Evolutionary conservation across 2,329 filamentous ascomycete genomes (phyloP), one percentile per base, ranked within the genome.

Genomic region (Aspergillus calidoustus): DNA sequence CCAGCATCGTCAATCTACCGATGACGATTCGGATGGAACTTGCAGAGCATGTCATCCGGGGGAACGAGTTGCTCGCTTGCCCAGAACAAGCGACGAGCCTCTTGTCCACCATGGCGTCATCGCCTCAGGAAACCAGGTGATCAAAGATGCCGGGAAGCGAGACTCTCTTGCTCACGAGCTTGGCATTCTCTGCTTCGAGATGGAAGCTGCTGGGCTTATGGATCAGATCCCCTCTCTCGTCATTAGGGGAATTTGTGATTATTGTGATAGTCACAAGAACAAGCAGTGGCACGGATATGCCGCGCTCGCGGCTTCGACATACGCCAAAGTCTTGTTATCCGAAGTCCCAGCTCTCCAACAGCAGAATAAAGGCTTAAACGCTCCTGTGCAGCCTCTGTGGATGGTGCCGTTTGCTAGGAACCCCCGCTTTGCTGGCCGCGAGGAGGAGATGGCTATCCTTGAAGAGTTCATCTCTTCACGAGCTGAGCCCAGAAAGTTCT

Each of bases 181-280:
- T 60, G 23, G 53, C 60, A 49, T 65, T 38, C 4, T 64, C 60
- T 51, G 66, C 25, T 50, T 50, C 46, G 22, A 49, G 46, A 28
- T 49, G 46, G 46, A 30, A 13, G 31, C 31, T 38, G 31, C 31
- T 38, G 31, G 31, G 7, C 31, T 38, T 38, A 38, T 38, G 31
- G 31, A 38, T 38, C 31, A 38, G 31, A 38, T 38, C 8, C 31
- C 31, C 8, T 38, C 31, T 38, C 31, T 38, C 31, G 31, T 38
- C 31, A 11, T 38, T 11, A 38, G 31, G 31, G 31, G 31, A 3
- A 38, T 38, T 38, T 38, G 31, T 38, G 31, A 38, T 38, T 38
- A 38, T 38, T 38, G 34, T 51, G 49, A 34, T 19, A 34, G 28
- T 7, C 49, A 51, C 23, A 51, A 51, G 30, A 51, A 51, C 49